These are phyloP conservation scores for Taiwanofungus camphoratus DNA, from an alignment of 1,284 basidiomycete genomes.

Conservation along the genomic window DNA sequence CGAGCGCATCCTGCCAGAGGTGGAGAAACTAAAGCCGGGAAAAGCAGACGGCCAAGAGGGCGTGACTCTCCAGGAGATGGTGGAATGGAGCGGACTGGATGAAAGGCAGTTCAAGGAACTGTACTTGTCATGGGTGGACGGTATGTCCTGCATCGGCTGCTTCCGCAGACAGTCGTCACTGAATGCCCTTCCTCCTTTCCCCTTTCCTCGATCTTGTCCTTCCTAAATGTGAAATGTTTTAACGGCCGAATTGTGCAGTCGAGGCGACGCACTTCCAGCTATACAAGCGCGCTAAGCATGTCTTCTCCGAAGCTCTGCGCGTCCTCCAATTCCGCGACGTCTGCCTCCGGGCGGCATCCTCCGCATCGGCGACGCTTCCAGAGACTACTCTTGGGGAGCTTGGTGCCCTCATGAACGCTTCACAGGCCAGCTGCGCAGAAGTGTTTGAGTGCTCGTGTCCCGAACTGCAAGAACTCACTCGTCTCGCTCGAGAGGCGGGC, in stretches of 20 bases:
- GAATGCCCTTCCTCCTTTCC: no score
- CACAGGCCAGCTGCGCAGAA: slow-evolving; percentile 62
- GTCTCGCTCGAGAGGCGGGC: slow-evolving; percentile 58
- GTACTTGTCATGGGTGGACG: slow-evolving; percentile 74
- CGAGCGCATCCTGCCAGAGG: slow-evolving; percentile 39
- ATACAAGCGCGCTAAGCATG: slow-evolving; percentile 75
- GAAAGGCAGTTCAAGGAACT: slow-evolving; percentile 53
- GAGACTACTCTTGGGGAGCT: slow-evolving; percentile 40
- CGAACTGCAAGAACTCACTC: slow-evolving; percentile 66
- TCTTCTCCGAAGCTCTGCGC: slow-evolving; percentile 71
- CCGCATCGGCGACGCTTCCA: slow-evolving; percentile 11
- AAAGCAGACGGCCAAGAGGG: slow-evolving; percentile 39
- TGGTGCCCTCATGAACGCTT: slow-evolving; percentile 74
- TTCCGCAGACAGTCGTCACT: no score
- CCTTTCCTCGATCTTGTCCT: no score
- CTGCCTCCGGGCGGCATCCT: slow-evolving; percentile 43
- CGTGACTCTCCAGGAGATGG: slow-evolving; percentile 69
- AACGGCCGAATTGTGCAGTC: slow-evolving; percentile 39
- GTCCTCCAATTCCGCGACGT: slow-evolving; percentile 68
- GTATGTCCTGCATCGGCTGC: no score
- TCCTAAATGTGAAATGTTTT: background rate
- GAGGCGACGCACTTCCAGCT: slow-evolving; percentile 76
- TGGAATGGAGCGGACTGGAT: slow-evolving; percentile 55
- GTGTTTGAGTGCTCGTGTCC: slow-evolving; percentile 77
- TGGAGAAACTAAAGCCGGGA: slow-evolving; percentile 48